phyloP scores from a whole-genome alignment of 805 yeast genomes.

The Debaryomyces maramus region DNA sequence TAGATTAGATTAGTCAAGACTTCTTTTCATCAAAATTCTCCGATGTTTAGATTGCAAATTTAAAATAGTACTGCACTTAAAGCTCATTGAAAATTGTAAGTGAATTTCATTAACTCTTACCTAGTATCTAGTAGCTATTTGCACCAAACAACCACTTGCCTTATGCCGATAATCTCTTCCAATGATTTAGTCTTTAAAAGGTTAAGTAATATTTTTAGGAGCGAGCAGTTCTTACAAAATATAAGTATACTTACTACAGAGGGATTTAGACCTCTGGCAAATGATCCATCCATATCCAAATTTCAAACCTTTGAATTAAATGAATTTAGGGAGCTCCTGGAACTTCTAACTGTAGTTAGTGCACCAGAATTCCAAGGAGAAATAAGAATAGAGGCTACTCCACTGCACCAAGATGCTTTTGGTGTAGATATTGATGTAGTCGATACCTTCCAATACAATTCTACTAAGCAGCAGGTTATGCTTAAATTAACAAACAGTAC shows the following conservation, averaged over 20 bases:
- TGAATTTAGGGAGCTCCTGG: background rate
- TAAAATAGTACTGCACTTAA: too few relatives aligned
- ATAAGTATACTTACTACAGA: background rate
- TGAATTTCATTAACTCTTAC: too few relatives aligned
- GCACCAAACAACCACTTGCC: too few relatives aligned
- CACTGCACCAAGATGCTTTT: background rate
- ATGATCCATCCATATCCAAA: background rate
- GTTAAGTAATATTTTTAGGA: background rate
- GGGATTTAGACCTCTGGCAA: background rate
- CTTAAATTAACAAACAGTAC: constrained; percentile 6
- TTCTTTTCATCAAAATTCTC: too few relatives aligned
- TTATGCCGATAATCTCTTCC: too few relatives aligned
- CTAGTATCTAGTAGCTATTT: too few relatives aligned
- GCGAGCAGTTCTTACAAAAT: background rate
- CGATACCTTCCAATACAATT: constrained; percentile 2
- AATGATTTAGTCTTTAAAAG: background rate
- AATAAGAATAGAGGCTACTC: constrained; percentile 3
- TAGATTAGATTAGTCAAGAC: too few relatives aligned
- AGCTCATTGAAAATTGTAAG: too few relatives aligned
- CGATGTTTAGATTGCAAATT: too few relatives aligned
- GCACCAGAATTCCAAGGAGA: background rate
- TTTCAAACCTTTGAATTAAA: background rate
- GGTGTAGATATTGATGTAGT: background rate
- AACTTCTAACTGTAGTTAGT: background rate
- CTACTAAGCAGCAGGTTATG: background rate